phyloP scores from a whole-genome alignment of 2,329 filamentous ascomycete species.

The Colletotrichum sp. region DNA sequence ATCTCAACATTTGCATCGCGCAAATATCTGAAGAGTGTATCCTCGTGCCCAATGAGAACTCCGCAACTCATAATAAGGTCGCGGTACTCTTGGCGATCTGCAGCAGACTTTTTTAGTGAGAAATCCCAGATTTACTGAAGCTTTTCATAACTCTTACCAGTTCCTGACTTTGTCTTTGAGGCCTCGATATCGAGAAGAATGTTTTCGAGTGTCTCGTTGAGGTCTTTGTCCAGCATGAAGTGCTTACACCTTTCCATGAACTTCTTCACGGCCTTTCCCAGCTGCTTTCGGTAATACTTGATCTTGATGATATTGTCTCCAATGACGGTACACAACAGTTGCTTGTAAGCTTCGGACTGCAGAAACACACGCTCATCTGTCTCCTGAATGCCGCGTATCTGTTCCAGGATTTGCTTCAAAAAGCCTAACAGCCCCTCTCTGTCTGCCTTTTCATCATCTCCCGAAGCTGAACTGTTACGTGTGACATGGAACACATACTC shows the following conservation, averaged over 20 bases:
- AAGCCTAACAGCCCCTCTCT: background rate
- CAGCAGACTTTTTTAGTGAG: background rate
- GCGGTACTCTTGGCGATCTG: background rate
- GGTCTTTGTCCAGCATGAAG: background rate
- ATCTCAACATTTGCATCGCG: background rate
- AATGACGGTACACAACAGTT: background rate
- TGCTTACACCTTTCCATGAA: background rate
- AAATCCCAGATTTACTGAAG: background rate
- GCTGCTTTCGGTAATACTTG: background rate
- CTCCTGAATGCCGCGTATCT: background rate
- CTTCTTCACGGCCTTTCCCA: background rate
- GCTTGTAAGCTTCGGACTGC: background rate
- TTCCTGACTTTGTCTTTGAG: background rate
- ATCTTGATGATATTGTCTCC: background rate
- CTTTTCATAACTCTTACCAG: background rate
- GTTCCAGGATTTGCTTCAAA: background rate
- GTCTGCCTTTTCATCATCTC: rapidly evolving
- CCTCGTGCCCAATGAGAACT: background rate
- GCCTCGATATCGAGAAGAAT: background rate
- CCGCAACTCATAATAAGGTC: background rate
- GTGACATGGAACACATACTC: background rate
- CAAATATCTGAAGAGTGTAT: background rate
- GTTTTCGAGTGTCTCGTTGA: background rate
- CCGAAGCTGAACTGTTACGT: background rate
- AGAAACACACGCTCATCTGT: background rate